Conservation (phyloP, 1,284 basidiomycete species). For the Ceratobasidium sp. region DNA sequence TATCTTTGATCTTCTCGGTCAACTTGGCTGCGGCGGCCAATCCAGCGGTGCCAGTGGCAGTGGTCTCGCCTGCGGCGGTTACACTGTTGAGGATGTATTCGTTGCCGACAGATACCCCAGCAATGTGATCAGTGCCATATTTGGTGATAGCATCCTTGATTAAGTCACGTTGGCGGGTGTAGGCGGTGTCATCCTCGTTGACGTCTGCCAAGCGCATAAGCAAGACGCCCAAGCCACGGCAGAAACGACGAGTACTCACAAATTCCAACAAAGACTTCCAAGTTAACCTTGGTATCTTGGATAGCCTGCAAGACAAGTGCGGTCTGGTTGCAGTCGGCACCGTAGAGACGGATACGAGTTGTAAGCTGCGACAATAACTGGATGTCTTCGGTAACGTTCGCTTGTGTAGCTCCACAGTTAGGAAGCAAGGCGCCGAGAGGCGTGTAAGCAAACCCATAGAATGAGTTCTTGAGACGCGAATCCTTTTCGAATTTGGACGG, state of each 20-base stretch:
- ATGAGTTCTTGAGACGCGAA: conserved; percentile 62
- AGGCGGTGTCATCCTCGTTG: conserved; percentile 69
- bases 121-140: conserved; percentile 79
- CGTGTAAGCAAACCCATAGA: conserved; percentile 77
- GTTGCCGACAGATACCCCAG: conserved; percentile 69
- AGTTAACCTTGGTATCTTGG: conserved; percentile 83
- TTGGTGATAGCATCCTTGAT: conserved; percentile 71
- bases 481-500: conserved; percentile 71
- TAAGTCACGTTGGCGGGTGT: conserved; percentile 70
- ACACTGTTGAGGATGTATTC: conserved; percentile 47
- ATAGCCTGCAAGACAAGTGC: conserved; percentile 71
- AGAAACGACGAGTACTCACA: conserved; percentile 56
- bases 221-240: too few species aligned
- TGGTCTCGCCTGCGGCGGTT: conserved; percentile 42
- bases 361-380: conserved; percentile 66
- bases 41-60: conserved; percentile 63
- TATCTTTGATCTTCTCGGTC: conserved; percentile 69
- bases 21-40: conserved; percentile 56
- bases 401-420: conserved; percentile 52
- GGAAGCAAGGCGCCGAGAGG: conserved; percentile 60
- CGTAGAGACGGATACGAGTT: conserved; percentile 60
- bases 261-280: conserved; percentile 85
- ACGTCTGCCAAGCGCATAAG: conserved; percentile 49
- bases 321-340: conserved; percentile 56
- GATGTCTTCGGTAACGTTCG: conserved; percentile 55